Evolutionary conservation across 495 filamentous ascomycete species (phyloP), one percentile per base, ranked within the genome.

Genomic region (Lasiosphaeria ovina): DNA sequence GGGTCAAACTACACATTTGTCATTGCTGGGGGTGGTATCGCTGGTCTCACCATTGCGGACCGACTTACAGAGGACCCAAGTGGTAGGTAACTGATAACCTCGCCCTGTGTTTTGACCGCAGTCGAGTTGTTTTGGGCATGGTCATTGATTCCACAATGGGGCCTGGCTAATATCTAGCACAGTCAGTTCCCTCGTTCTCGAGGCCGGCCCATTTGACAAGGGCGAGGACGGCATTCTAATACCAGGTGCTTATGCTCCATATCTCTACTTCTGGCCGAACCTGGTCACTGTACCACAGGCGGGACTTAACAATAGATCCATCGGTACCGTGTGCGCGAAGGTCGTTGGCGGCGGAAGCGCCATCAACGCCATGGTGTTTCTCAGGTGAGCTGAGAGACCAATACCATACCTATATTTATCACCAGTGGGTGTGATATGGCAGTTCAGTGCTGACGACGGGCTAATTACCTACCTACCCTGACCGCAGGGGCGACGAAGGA

Each of bases 21-120:
- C 48, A 70, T 81, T 51, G 71, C 78, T 6, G 79, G 80, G 12
- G 79, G 77, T 31, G 81, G 81, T 2, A 76, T 77, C 14, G 72
- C 74, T 38, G 79, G 80, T 4, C 66, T 83, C 16, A 77, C 75
- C 2, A 65, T 84, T 33, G 81, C 81, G 3, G 73, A 76, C 49
- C 69, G 78, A 24, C 66, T 84, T 32, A 79, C 76, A 6, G 75
- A 81, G 72, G 76, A 62, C 62, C 74, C 64, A 60, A 74, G 55
- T 69, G 77, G 66, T 72, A 76, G 31, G 68, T 72, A 51, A 69
- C 32, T 69, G 66, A 8, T 63, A 71, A 58, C 58, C 72, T 35
- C 53, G 57, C 7, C 36, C 56, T 34, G 72, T 48, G 48, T 8
- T 50, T 50, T 24, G 12, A 50, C 49, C 10, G 49, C 11, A 24